Evolutionary conservation across 495 filamentous ascomycete species (phyloP).

Genomic region (Cenococcum geophilum): DNA sequence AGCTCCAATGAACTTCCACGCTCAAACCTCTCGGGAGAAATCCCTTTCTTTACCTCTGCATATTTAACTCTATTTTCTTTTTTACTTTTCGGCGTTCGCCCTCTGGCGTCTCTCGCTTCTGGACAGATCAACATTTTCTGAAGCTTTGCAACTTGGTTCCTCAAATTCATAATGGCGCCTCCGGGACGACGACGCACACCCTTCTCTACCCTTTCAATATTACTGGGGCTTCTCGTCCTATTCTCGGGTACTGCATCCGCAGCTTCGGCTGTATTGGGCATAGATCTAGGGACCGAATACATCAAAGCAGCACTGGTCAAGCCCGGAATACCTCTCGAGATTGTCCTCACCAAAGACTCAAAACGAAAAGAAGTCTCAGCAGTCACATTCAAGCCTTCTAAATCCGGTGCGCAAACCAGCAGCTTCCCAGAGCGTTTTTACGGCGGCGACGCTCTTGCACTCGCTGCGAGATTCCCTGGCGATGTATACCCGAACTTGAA

Average conservation of each 20-base stretch:
- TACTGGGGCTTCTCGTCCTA: conserved; percentile 51
- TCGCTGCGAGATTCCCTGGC: conserved; percentile 79
- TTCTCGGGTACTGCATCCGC: conserved; percentile 51
- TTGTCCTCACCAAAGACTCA: conserved; percentile 97
- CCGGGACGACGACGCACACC: conserved; percentile 43
- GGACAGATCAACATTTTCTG: conserved; percentile 2
- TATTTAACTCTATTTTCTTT: background rate
- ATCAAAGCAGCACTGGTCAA: conserved; percentile 96
- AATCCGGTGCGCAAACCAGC: conserved; percentile 46
- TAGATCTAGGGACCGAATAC: conserved; percentile 95
- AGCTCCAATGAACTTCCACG: conserved; percentile 4
- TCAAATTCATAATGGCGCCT: conserved; percentile 45
- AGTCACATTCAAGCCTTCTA: conserved; percentile 84
- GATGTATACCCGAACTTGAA: conserved; percentile 95
- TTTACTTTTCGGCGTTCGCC: background rate
- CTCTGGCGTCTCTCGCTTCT: background rate
- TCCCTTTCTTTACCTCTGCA: conserved; percentile 17
- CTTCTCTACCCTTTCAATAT: conserved; percentile 30
- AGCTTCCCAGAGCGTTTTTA: conserved; percentile 83
- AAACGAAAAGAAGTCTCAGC: conserved; percentile 91
- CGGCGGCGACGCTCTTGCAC: conserved; percentile 81
- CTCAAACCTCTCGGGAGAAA: conserved; percentile 1
- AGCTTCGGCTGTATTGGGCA: conserved; percentile 69
- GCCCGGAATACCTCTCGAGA: conserved; percentile 95
- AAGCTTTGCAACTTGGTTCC: background rate